Evolutionary conservation across 345 rosid genomes (phyloP).

Genomic region (Eucalyptus tenuipes): DNA sequence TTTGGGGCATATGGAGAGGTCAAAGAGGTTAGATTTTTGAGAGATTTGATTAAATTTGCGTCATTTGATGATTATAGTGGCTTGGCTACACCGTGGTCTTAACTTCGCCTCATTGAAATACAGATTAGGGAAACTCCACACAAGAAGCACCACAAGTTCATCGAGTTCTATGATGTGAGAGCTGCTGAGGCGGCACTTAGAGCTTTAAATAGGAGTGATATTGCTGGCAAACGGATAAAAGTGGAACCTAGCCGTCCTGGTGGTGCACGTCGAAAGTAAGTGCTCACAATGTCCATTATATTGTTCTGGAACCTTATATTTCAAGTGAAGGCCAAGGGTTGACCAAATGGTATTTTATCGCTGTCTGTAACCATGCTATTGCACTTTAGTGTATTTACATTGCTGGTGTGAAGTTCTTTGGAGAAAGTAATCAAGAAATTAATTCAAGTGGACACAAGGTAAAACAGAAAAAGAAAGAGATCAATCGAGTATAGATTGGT

Average conservation of each 20-base stretch:
- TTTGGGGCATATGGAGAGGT: conserved; percentile 90
- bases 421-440: background rate
- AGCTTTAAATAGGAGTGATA: conserved; percentile 80
- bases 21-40: conserved; percentile 52
- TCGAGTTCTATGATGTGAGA: conserved; percentile 94
- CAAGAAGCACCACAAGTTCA: conserved; percentile 83
- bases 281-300: background rate
- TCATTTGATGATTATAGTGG: background rate
- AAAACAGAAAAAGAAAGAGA: background rate
- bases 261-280: conserved; percentile 87
- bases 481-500: background rate
- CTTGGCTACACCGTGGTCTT: background rate
- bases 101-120: conserved; percentile 2
- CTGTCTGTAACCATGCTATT: background rate
- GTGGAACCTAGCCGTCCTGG: conserved; percentile 99
- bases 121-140: conserved; percentile 98
- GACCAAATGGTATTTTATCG: background rate
- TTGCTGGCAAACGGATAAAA: conserved; percentile 94
- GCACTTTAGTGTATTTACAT: background rate
- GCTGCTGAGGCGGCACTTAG: conserved; percentile 82
- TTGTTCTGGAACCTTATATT: background rate
- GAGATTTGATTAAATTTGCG: background rate
- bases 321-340: background rate
- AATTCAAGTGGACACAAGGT: background rate
- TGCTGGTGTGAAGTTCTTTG: background rate